Evolutionary conservation across 2,329 filamentous ascomycete species (phyloP).

Genomic region (Curvularia spicifera): DNA sequence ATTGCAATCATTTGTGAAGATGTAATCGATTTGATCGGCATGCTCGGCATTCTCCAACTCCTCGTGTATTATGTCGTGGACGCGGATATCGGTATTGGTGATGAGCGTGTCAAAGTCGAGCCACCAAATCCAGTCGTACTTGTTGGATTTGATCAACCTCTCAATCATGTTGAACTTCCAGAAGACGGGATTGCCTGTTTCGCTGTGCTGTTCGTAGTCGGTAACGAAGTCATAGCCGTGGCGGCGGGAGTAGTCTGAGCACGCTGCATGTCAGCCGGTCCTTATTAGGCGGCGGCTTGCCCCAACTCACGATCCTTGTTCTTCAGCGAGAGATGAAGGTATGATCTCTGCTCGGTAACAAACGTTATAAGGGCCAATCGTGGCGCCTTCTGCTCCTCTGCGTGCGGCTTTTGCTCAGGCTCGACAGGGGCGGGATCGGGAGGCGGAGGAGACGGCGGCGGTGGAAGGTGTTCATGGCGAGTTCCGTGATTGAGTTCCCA

Average conservation of each 20-base stretch:
- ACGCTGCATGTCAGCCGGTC: constrained; percentile 10
- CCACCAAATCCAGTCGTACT: constrained; percentile 54
- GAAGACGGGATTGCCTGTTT: constrained; percentile 39
- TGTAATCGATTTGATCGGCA: constrained; percentile 45
- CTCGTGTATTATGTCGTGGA: constrained; percentile 48
- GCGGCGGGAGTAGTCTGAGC: constrained; percentile 47
- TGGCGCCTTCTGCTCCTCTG: constrained; percentile 23
- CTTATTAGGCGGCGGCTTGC: background rate
- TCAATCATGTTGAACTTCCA: constrained; percentile 51
- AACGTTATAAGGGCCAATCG: constrained; percentile 48
- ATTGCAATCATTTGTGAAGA: constrained; percentile 51
- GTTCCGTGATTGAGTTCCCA: constrained; percentile 39
- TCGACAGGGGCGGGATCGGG: constrained; percentile 4
- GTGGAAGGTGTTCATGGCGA: constrained; percentile 22
- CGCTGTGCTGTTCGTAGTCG: constrained; percentile 48
- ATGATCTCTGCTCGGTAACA: constrained; percentile 47
- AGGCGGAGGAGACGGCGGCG: constrained; percentile 14
- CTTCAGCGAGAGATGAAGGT: constrained; percentile 46
- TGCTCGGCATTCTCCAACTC: constrained; percentile 39
- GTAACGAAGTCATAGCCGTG: constrained; percentile 51
- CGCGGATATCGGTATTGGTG: constrained; percentile 48
- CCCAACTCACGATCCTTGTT: constrained; percentile 46
- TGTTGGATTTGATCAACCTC: constrained; percentile 41
- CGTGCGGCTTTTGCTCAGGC: constrained; percentile 4
- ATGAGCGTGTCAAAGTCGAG: constrained; percentile 52